Evolutionary conservation across 1,284 basidiomycete species (phyloP).

Genomic region (Singerocomus inundabilis): DNA sequence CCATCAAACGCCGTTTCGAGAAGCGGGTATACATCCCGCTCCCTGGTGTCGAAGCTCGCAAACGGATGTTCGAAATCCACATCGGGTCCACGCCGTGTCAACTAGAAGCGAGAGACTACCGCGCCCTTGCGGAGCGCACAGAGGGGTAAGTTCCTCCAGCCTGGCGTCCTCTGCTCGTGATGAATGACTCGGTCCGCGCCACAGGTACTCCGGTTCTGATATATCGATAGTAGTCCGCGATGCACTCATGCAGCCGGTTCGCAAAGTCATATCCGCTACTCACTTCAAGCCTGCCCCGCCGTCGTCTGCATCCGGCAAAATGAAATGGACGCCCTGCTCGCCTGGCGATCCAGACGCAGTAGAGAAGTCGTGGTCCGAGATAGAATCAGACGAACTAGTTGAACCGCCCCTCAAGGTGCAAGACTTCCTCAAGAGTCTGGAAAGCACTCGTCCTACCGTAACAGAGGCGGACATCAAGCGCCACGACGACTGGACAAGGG

Average conservation of each 20-base stretch:
- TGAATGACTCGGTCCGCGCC: not conserved
- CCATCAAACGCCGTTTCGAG: slow-evolving; percentile 98
- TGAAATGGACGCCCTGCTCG: slow-evolving; percentile 89
- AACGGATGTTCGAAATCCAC: slow-evolving; percentile 96
- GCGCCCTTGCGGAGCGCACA: slow-evolving; percentile 79
- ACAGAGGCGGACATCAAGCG: slow-evolving; percentile 85
- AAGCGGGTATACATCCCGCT: slow-evolving; percentile 99
- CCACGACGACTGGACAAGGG: slow-evolving; percentile 92
- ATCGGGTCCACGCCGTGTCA: slow-evolving; percentile 91
- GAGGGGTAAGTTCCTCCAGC: slow-evolving; percentile 60
- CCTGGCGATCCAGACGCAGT: slow-evolving; percentile 86
- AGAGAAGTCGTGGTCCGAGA: slow-evolving; percentile 93
- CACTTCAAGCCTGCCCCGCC: slow-evolving; percentile 80
- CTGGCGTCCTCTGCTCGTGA: not conserved
- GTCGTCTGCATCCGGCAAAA: slow-evolving; percentile 34
- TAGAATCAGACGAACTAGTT: slow-evolving; percentile 86
- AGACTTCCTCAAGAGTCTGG: slow-evolving; percentile 88
- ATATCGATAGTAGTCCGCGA: slow-evolving; percentile 95
- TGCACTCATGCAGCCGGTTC: slow-evolving; percentile 97
- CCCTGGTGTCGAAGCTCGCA: slow-evolving; percentile 90
- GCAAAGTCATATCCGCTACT: slow-evolving; percentile 93
- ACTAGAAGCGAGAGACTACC: slow-evolving; percentile 79
- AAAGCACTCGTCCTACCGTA: slow-evolving; percentile 86
- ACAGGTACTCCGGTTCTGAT: slow-evolving; percentile 90
- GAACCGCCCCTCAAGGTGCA: slow-evolving; percentile 79